Conservation (phyloP, 2,329 filamentous ascomycete species). For the Trichothecium sympodiale region DNA sequence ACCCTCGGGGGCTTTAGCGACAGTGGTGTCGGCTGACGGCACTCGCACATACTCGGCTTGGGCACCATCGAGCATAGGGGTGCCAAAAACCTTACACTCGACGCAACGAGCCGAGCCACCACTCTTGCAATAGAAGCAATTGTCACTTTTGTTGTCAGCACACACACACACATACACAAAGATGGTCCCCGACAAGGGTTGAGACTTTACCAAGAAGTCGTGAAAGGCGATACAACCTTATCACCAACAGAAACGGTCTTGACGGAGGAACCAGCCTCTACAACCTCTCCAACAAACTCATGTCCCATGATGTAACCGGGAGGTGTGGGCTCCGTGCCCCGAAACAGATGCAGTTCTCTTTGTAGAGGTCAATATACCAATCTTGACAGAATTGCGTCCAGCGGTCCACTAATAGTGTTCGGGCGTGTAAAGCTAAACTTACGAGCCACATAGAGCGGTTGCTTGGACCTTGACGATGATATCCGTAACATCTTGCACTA, state of each 20-base stretch:
- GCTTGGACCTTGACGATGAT: slow-evolving; percentile 75
- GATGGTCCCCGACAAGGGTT: not conserved
- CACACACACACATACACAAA: not conserved
- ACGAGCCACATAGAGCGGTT: slow-evolving; percentile 83
- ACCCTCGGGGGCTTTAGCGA: slow-evolving; percentile 4
- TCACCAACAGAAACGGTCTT: slow-evolving; percentile 63
- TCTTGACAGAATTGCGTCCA: no score
- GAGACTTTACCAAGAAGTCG: slow-evolving; percentile 57
- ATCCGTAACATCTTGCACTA: slow-evolving; percentile 59
- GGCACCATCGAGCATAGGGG: slow-evolving; percentile 56
- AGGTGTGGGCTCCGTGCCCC: slow-evolving; percentile 61
- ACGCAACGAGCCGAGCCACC: slow-evolving; percentile 69
- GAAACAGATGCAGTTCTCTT: slow-evolving; percentile 78
- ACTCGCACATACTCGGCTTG: slow-evolving; percentile 78
- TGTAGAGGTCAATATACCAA: not conserved
- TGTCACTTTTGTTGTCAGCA: slow-evolving; percentile 15
- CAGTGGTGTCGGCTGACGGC: slow-evolving; percentile 49
- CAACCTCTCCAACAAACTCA: slow-evolving; percentile 72
- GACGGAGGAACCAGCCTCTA: slow-evolving; percentile 56
- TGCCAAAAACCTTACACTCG: slow-evolving; percentile 61
- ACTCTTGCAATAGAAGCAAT: slow-evolving; percentile 77
- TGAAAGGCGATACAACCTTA: slow-evolving; percentile 74
- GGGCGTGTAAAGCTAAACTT: slow-evolving; percentile 18
- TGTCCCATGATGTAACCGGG: slow-evolving; percentile 65
- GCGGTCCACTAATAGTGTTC: no score